Evolutionary conservation across 345 rosid species (phyloP).

Genomic region (Hibiscus trionum): DNA sequence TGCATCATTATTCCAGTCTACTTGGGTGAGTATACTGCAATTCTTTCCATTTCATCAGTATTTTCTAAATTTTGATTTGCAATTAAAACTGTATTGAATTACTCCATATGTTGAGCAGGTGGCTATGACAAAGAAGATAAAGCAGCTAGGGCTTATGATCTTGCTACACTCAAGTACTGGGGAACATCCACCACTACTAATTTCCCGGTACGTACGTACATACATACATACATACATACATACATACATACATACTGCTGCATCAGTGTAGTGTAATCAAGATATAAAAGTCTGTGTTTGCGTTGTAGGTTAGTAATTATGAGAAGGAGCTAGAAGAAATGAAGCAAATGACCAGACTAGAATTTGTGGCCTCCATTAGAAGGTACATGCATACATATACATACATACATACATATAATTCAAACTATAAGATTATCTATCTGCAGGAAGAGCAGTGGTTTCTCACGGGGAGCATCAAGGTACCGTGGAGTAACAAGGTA

Average conservation of each 20-base stretch:
- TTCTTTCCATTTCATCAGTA: neutral
- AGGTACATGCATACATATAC: slow-evolving; percentile 31
- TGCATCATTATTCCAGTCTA: slow-evolving; percentile 46
- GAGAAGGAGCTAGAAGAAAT: slow-evolving; percentile 96
- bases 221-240: neutral
- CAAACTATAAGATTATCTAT: neutral
- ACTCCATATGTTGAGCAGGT: slow-evolving; percentile 33
- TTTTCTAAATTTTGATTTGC: neutral
- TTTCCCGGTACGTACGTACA: slow-evolving; percentile 51
- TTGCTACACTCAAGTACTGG: slow-evolving; percentile 98
- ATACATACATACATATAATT: neutral
- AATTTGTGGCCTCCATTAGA: slow-evolving; percentile 92
- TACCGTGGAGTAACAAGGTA: slow-evolving; percentile 97
- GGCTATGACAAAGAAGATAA: slow-evolving; percentile 99
- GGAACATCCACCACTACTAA: slow-evolving; percentile 96
- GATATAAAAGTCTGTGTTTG: neutral
- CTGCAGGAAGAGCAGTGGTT: slow-evolving; percentile 93
- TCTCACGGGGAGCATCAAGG: slow-evolving; percentile 98
- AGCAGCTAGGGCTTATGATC: slow-evolving; percentile 96
- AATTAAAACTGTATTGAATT: neutral
- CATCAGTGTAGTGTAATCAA: neutral
- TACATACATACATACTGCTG: no score
- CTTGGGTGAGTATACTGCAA: slow-evolving; percentile 52
- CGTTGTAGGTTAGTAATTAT: slow-evolving; percentile 67
- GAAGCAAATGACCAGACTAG: slow-evolving; percentile 98